Percentiles rank a stretch among this genome's conserved stretches.
Conservation (phyloP, 192 early-diverging fungal species). For the Allomyces macrogynus region DNA sequence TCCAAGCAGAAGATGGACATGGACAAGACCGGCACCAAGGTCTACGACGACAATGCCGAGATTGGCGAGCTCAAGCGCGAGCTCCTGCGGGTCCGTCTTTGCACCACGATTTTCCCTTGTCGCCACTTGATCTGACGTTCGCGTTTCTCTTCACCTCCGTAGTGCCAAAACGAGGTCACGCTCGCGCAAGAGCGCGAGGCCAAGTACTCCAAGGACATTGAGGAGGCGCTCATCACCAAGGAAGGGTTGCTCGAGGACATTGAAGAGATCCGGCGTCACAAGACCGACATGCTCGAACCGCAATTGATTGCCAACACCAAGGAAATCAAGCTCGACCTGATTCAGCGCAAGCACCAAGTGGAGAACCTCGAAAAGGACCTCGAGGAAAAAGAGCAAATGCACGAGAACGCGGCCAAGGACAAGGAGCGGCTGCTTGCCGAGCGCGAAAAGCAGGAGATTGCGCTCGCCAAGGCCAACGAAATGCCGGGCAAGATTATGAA, state of each 20-base stretch:
- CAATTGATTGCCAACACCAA: constrained; percentile 37
- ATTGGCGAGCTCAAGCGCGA: constrained; percentile 41
- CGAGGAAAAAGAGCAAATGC: constrained; percentile 38
- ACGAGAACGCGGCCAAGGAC: constrained; percentile 26
- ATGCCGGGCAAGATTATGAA: constrained; percentile 45
- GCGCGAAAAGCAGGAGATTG: constrained; percentile 27
- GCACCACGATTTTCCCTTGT: constrained; percentile 1
- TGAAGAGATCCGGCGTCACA: constrained; percentile 38
- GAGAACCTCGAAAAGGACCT: constrained; percentile 43
- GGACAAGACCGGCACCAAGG: constrained; percentile 21
- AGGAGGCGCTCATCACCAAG: constrained; percentile 19
- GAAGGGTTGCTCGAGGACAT: constrained; percentile 24
- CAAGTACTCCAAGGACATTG: constrained; percentile 26
- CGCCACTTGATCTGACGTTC: constrained; percentile 2
- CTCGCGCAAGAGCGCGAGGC: constrained; percentile 26
- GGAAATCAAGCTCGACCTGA: constrained; percentile 37
- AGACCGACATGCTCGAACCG: constrained; percentile 43
- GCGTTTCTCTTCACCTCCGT: constrained; percentile 1
- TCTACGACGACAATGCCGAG: constrained; percentile 28
- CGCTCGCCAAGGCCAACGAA: constrained; percentile 26
- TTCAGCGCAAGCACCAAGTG: constrained; percentile 35
- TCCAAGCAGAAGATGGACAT: constrained; percentile 29
- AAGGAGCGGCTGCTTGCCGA: constrained; percentile 31
- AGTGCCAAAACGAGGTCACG: constrained; percentile 38
- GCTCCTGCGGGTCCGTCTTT: constrained; percentile 24